Percentiles rank a stretch among this genome's conserved stretches.
phyloP scores from a whole-genome alignment of 148 eudicot species.

The Polygonum maritimum region DNA sequence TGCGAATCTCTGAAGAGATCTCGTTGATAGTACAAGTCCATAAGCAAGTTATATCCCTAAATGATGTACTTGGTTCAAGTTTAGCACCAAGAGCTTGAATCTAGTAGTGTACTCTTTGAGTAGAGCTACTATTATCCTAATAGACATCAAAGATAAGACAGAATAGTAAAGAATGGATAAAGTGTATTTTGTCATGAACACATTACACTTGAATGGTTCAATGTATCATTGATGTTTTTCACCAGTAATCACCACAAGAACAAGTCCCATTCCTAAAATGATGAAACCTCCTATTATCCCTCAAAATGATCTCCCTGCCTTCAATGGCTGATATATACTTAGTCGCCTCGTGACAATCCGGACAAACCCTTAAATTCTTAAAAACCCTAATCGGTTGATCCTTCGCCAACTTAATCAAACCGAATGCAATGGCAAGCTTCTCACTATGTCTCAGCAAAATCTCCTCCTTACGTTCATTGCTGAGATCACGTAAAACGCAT shows the following conservation, averaged over 20 bases:
- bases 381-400: constrained; percentile 45
- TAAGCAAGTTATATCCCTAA: too few species aligned
- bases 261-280: constrained; percentile 59
- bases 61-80: too few species aligned
- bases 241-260: constrained; percentile 78
- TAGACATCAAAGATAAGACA: too few species aligned
- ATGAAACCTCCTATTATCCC: constrained; percentile 70
- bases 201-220: too few species aligned
- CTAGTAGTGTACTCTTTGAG: too few species aligned
- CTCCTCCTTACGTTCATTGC: constrained; percentile 41
- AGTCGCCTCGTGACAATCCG: constrained; percentile 59
- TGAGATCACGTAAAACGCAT: constrained; percentile 48
- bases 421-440: constrained; percentile 70
- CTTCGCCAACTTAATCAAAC: constrained; percentile 32
- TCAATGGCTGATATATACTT: constrained; percentile 54
- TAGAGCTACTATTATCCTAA: too few species aligned
- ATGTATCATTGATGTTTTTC: not conserved
- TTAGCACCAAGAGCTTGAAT: too few species aligned
- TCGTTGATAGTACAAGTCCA: too few species aligned
- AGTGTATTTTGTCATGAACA: too few species aligned
- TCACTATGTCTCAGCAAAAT: constrained; percentile 58
- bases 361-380: constrained; percentile 62
- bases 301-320: constrained; percentile 55
- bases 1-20: too few species aligned
- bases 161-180: too few species aligned